Evolutionary conservation across 192 early-diverging fungal species (phyloP).

Genomic region (Coemansia sp.): DNA sequence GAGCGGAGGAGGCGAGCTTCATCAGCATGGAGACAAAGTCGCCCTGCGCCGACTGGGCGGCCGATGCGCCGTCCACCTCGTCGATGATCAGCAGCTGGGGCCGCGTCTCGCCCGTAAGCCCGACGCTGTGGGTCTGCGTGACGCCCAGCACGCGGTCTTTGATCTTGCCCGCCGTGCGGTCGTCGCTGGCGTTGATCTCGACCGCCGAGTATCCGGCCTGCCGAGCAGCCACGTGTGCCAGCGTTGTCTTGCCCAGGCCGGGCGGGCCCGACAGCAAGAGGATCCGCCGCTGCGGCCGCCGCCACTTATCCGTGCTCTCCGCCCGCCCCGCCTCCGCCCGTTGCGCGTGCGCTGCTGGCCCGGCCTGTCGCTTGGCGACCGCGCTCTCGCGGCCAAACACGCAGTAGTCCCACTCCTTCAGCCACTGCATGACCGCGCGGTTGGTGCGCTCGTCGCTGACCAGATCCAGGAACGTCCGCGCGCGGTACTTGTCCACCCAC

Average conservation of each 20-base stretch:
- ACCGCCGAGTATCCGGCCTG: constrained; percentile 91
- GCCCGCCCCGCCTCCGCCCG: constrained; percentile 6
- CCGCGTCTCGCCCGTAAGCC: constrained; percentile 55
- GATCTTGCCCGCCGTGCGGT: constrained; percentile 80
- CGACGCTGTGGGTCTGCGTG: constrained; percentile 77
- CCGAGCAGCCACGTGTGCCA: constrained; percentile 89
- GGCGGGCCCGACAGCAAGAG: constrained; percentile 90
- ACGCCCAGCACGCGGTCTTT: constrained; percentile 76
- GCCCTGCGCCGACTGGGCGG: constrained; percentile 71
- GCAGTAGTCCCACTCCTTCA: constrained; percentile 97
- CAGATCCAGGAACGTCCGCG: constrained; percentile 80
- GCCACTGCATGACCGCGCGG: constrained; percentile 89
- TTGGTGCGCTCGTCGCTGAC: constrained; percentile 92
- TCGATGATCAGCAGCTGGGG: constrained; percentile 92
- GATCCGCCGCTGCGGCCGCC: constrained; percentile 48
- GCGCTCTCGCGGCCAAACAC: constrained; percentile 69
- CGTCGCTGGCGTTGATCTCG: constrained; percentile 98
- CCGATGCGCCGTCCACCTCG: constrained; percentile 92
- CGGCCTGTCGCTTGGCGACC: constrained; percentile 14
- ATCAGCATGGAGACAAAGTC: constrained; percentile 81
- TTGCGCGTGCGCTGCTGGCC: neutral
- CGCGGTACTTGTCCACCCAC: constrained; percentile 94
- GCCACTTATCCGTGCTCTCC: constrained; percentile 28
- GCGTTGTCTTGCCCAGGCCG: constrained; percentile 95
- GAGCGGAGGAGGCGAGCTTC: constrained; percentile 57